A percentile compares a stretch with the other conserved stretches of the same genome.
These are phyloP conservation scores for Trichophyton simii DNA, from an alignment of 2,329 filamentous ascomycete genomes.

Conservation along the genomic window DNA sequence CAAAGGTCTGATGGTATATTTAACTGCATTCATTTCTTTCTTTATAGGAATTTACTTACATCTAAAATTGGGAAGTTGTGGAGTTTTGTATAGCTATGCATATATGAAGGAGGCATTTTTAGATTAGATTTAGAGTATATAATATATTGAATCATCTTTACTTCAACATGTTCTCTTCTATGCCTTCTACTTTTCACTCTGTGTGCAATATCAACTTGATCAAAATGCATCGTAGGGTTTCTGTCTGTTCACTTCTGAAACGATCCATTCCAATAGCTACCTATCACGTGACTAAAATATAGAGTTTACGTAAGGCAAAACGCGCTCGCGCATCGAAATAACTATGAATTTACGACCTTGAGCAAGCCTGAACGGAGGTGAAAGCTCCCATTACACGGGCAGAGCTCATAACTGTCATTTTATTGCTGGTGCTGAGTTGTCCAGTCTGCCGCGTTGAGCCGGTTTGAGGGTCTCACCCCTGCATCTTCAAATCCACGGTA, in stretches of 20 bases:
- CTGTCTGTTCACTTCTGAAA: too few species aligned
- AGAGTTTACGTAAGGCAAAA: background rate
- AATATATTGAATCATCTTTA: background rate
- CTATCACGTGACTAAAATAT: background rate
- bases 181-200: background rate
- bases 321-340: conserved; percentile 1
- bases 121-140: background rate
- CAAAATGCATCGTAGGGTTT: too few species aligned
- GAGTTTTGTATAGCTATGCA: background rate
- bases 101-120: background rate
- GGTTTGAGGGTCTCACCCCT: background rate
- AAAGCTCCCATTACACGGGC: background rate
- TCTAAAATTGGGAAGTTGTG: background rate
- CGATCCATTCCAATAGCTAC: background rate
- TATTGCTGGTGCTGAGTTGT: background rate
- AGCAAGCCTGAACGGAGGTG: background rate
- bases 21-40: background rate
- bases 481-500: background rate
- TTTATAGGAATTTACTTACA: background rate
- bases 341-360: background rate
- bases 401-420: background rate
- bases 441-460: background rate
- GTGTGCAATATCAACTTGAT: too few species aligned
- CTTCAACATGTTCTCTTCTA: background rate
- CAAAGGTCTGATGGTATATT: conserved; percentile 16